Percentiles rank a stretch among this genome's conserved stretches.
phyloP scores from a whole-genome alignment of 106 monocot species.

The Posidonia australis region DNA sequence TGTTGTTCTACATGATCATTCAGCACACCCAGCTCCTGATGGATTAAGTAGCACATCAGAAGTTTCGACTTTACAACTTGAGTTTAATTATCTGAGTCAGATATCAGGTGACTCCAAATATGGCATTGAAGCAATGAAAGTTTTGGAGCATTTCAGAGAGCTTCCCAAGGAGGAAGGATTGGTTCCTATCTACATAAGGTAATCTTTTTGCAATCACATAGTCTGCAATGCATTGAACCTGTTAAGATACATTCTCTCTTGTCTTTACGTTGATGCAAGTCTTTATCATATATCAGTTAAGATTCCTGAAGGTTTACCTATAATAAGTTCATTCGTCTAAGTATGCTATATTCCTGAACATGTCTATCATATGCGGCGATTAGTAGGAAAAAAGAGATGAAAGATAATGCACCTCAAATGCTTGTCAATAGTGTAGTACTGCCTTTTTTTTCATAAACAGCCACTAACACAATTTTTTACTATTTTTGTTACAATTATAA shows the following conservation, averaged over 20 bases:
- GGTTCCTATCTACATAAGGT: conserved; percentile 94
- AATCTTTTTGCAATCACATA: conserved; percentile 1
- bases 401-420: too few relatives aligned
- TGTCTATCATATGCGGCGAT: background rate
- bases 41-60: conserved; percentile 93
- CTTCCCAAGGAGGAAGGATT: conserved; percentile 82
- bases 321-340: background rate
- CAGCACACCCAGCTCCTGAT: conserved; percentile 81
- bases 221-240: too few relatives aligned
- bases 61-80: conserved; percentile 81
- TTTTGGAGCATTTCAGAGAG: conserved; percentile 61
- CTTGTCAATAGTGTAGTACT: too few relatives aligned
- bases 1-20: conserved; percentile 57
- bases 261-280: background rate
- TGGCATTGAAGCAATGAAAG: conserved; percentile 70
- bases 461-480: too few relatives aligned
- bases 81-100: conserved; percentile 85
- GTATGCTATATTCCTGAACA: too few relatives aligned
- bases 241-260: background rate
- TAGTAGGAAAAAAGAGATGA: too few relatives aligned
- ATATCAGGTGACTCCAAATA: conserved; percentile 78
- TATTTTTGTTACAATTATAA: background rate
- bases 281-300: background rate
- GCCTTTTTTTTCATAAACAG: too few relatives aligned
- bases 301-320: background rate